Base-by-base conservation (phyloP, 129 eudicot genomes). In the Heracleum sosnowskyi region DNA sequence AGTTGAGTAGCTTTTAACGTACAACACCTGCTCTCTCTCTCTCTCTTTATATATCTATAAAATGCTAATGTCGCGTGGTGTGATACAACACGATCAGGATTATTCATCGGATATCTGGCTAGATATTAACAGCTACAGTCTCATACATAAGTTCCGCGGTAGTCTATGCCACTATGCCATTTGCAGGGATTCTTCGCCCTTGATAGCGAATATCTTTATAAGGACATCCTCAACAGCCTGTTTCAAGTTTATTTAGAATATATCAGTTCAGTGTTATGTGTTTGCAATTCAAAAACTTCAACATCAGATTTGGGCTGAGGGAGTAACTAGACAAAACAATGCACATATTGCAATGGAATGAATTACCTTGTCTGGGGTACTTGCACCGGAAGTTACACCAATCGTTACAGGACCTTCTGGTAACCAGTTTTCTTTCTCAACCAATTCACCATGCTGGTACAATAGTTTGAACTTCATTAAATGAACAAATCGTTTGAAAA, bases 201-300 rank as follows among this genome's bases (percentile, higher is more conserved):
- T 92, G 77, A 90, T 80, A 81, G 88, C 86, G 37, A 91, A 91
- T 7, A 91, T 79, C 83, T 77, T 87, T 45, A 81, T 46, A 40
- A 92, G 92, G 72, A 78, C 90, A 79, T 92, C 97, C 84, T 88
- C 97, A 18, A 92, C 97, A 82, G 89, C 96, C 97, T 92, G 85
- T 62, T 62, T 28, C 76, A 74, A 79, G 55, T 74, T 64, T 79
- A 80, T 34, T 75, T 55, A 11, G 40, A 80, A 26, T n/a, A 4
- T 16, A 74, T 74, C 60, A 36, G 82, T 41, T 41, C 11, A 10
- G 11, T 5, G 8, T 18, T 2, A 16, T 72, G 40, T 72, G 53
- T 72, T 72, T 40, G 33, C 20, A 22, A 26, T 64, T 3, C 46
- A 41, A 78, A n/a, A 42, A 9, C 42, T n/a, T 26, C 22, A 15